Conservation (phyloP, 768 basidiomycete genomes). For the Podaxis sp. region DNA sequence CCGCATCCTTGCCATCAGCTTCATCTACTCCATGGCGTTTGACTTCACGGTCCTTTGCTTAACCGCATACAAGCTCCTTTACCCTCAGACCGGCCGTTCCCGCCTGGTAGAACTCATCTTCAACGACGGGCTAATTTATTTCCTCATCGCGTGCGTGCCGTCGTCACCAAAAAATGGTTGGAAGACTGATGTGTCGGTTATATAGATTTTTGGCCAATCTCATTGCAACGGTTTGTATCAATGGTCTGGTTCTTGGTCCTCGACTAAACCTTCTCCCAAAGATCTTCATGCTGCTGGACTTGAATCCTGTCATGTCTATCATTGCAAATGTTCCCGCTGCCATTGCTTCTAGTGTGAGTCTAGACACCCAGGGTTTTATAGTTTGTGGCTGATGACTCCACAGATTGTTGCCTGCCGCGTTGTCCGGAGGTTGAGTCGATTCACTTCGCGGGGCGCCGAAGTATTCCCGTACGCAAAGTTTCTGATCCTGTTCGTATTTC, state of each 20-base stretch:
- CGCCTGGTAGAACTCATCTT: slow-evolving; percentile 64
- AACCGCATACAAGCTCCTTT: slow-evolving; percentile 57
- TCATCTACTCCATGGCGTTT: slow-evolving; percentile 73
- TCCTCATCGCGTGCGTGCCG: slow-evolving; percentile 57
- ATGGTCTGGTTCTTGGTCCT: background rate
- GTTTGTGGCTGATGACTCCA: background rate
- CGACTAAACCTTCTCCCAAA: slow-evolving; percentile 14
- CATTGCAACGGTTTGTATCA: slow-evolving; percentile 52
- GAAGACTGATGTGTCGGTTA: background rate
- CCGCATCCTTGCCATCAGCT: slow-evolving; percentile 56
- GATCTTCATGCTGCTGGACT: slow-evolving; percentile 62
- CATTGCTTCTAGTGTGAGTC: slow-evolving; percentile 56
- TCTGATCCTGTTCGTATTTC: background rate
- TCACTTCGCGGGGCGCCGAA: slow-evolving; percentile 43
- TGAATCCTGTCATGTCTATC: slow-evolving; percentile 71
- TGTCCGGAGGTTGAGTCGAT: slow-evolving; percentile 64
- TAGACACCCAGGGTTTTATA: background rate
- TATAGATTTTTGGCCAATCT: slow-evolving; percentile 63
- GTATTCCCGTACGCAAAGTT: slow-evolving; percentile 45
- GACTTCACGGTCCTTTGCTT: slow-evolving; percentile 60
- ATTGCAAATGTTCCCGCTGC: slow-evolving; percentile 73
- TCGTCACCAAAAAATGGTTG: background rate
- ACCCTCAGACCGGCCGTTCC: slow-evolving; percentile 40
- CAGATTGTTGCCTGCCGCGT: slow-evolving; percentile 60
- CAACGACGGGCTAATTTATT: slow-evolving; percentile 69